phyloP scores from a whole-genome alignment of 495 filamentous ascomycete genomes.

The Barbatosphaeria neglecta region DNA sequence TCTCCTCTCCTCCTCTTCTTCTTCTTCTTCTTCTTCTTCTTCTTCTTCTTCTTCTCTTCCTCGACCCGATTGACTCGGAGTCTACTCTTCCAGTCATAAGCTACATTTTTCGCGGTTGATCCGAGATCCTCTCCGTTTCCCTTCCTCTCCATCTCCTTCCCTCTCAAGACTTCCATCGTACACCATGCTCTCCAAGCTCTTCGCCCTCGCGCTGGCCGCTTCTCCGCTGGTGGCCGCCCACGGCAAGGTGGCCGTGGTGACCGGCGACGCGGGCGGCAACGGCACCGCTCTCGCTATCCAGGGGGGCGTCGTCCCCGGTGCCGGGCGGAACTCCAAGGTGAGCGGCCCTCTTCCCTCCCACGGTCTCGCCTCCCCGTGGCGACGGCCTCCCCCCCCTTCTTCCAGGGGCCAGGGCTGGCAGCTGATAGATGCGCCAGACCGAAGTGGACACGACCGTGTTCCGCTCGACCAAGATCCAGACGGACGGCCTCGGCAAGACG shows the following conservation, averaged over 20 bases:
- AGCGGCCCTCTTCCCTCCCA: neutral
- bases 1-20: neutral
- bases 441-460: conserved; percentile 17
- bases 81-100: neutral
- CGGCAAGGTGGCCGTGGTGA: conserved; percentile 13
- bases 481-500: conserved; percentile 13
- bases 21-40: neutral
- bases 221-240: conserved; percentile 14
- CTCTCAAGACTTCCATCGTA: neutral
- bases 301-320: conserved; percentile 11
- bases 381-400: neutral
- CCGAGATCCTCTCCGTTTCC: neutral
- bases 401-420: neutral
- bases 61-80: neutral
- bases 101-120: neutral
- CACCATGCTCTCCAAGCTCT: conserved; percentile 7
- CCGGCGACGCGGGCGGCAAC: conserved; percentile 15
- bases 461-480: conserved; percentile 5
- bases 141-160: neutral
- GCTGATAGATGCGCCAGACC: conserved; percentile 1
- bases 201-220: conserved; percentile 6
- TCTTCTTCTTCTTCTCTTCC: neutral
- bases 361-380: neutral
- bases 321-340: conserved; percentile 8
- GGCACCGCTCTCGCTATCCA: conserved; percentile 13